Evolutionary conservation across 2,329 filamentous ascomycete genomes (phyloP).

Genomic region (Xenosphaeropsis pyriputrescens): DNA sequence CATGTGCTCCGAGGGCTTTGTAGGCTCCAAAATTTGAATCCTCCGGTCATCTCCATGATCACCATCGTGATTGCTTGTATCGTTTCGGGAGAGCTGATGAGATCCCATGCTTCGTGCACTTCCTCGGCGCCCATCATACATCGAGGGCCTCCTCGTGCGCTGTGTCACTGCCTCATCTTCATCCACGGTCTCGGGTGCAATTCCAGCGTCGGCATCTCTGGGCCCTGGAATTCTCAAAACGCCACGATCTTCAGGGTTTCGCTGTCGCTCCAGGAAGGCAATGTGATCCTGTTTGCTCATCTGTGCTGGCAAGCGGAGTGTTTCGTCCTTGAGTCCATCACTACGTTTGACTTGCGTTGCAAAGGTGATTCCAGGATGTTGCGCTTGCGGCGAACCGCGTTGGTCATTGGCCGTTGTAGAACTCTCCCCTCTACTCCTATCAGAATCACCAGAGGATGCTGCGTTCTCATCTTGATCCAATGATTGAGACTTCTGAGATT

Average conservation of each 20-base stretch:
- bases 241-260: constrained; percentile 55
- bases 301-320: constrained; percentile 31
- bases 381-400: constrained; percentile 5
- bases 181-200: constrained; percentile 48
- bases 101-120: constrained; percentile 1
- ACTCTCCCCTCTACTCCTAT: not conserved
- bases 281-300: constrained; percentile 65
- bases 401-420: not conserved
- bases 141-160: constrained; percentile 8
- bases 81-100: constrained; percentile 3
- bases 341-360: constrained; percentile 49
- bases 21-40: constrained; percentile 15
- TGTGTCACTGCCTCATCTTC: constrained; percentile 9
- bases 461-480: not conserved
- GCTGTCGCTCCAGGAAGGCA: constrained; percentile 73
- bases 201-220: constrained; percentile 73
- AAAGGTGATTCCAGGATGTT: constrained; percentile 36
- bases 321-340: constrained; percentile 37
- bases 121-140: constrained; percentile 3
- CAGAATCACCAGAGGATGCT: not conserved
- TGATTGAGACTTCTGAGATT: not conserved
- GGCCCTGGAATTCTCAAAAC: constrained; percentile 84
- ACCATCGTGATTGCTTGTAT: constrained; percentile 20
- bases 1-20: constrained; percentile 13
- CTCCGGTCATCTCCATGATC: constrained; percentile 11